Evolutionary conservation across 345 rosid genomes (phyloP), one percentile per base, ranked within the genome.

Genomic region (Eucalyptus shirleyi): DNA sequence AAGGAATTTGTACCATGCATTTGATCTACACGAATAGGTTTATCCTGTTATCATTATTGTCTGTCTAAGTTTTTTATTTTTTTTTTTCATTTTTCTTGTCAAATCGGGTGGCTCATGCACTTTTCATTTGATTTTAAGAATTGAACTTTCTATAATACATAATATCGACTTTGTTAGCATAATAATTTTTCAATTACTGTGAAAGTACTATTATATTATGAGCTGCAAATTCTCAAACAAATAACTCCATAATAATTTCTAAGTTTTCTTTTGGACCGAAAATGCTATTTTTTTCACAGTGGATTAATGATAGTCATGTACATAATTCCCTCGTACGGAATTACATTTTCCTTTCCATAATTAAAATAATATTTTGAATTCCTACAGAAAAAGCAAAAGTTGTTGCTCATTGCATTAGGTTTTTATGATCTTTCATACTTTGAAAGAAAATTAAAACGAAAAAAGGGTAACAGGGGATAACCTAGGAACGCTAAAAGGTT

Each of bases 271-370:
- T 56, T 56, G 28, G 13, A 24, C 6, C 4, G 30, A 56, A 56
- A 56, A 56, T 56, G 62, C 13, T 56, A 24, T 23, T 56, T 0
- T 56, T 24, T 26, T 24, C 62, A 23, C 5, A 56, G 30, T 24
- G 30, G 13, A 56, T 23, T 56, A 24, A 24, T 10, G 30, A 56
- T 26, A 23, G 1, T 56, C 30, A 56, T 2, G 6, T 24, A 24
- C 2, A 2, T 24, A 56, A 56, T 56, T 24, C 28, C 7, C 42
- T 26, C 4, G 0, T 37, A 6, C 2, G 1, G 3, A 21, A 1
- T 77, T 40, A 40, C 83, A 21, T 6, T 77, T 21, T 44, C 1
- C 6, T 40, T 77, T 40, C 12, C 9, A 37, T 77, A 37, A 37
- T 21, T 40, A 40, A 40, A 23, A 77, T 21, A 21, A 10, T 72